A percentile compares a stretch with the other conserved stretches of the same genome.
Evolutionary conservation across 805 yeast genomes (phyloP).

Genomic region (Saturnispora zaruensis): DNA sequence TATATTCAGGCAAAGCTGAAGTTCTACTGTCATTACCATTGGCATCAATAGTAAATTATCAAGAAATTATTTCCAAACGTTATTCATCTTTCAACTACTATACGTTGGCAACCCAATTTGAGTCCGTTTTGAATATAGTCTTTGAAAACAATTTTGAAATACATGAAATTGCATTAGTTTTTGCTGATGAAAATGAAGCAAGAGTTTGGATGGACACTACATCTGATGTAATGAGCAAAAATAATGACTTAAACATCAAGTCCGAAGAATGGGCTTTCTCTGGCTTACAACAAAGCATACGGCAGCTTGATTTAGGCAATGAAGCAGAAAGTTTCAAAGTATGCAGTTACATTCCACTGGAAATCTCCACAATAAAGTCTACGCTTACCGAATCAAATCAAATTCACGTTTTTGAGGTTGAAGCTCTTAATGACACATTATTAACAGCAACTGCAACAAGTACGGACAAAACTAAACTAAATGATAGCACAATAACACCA

Average conservation of each 20-base stretch:
- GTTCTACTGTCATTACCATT: conserved; percentile 44
- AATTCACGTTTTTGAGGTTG: conserved; percentile 5
- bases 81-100: conserved; percentile 22
- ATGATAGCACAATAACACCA: background rate
- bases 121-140: conserved; percentile 33
- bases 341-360: conserved; percentile 5
- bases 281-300: conserved; percentile 13
- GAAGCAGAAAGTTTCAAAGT: conserved; percentile 10
- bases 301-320: conserved; percentile 9
- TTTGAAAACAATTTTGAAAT: conserved; percentile 37
- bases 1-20: conserved; percentile 19
- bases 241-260: background rate
- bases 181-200: conserved; percentile 29
- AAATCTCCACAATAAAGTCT: background rate
- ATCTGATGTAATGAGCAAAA: conserved; percentile 4
- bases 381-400: background rate
- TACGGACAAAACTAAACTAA: background rate
- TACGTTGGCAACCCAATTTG: conserved; percentile 25
- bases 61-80: conserved; percentile 4
- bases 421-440: background rate
- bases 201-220: conserved; percentile 33
- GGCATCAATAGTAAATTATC: conserved; percentile 20
- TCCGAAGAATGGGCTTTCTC: conserved; percentile 21
- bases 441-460: background rate
- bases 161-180: conserved; percentile 37